phyloP scores from a whole-genome alignment of 2,329 filamentous ascomycete genomes.

The Microcyclospora tardicrescens region DNA sequence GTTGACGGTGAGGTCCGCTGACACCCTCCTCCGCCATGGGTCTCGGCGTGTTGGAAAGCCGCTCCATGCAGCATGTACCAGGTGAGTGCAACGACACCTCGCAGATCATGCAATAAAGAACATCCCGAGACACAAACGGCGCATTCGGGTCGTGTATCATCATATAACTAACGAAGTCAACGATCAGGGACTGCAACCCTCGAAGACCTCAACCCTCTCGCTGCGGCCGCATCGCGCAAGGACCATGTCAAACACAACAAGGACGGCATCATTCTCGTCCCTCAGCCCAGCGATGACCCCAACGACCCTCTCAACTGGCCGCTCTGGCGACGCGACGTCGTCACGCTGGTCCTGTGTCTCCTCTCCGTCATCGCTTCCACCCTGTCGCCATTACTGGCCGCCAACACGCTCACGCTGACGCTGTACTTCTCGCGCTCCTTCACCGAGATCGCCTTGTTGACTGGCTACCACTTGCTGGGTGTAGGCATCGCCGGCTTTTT shows the following conservation, averaged over 20 bases:
- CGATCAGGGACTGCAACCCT: conserved; percentile 30
- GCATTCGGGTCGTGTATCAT: background rate
- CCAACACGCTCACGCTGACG: conserved; percentile 69
- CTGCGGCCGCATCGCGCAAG: conserved; percentile 8
- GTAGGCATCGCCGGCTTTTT: conserved; percentile 70
- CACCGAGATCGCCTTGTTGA: conserved; percentile 66
- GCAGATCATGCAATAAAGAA: background rate
- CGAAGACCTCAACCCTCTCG: conserved; percentile 20
- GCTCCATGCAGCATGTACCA: conserved; percentile 55
- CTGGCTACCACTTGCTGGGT: conserved; percentile 76
- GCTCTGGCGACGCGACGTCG: conserved; percentile 69
- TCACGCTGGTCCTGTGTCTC: conserved; percentile 65
- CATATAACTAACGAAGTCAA: background rate
- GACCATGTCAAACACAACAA: conserved; percentile 16
- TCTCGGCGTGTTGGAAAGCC: conserved; percentile 61
- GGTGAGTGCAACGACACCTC: conserved; percentile 37
- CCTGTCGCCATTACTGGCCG: conserved; percentile 74
- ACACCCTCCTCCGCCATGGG: conserved; percentile 23
- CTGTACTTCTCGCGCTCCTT: conserved; percentile 53
- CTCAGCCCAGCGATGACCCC: conserved; percentile 80
- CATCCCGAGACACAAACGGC: background rate
- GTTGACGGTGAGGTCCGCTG: too few relatives aligned
- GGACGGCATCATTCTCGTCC: conserved; percentile 53
- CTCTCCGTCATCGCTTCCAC: conserved; percentile 73
- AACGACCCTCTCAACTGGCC: conserved; percentile 89